These are phyloP conservation scores for Emergomyces orientalis DNA, from an alignment of 2,329 filamentous ascomycete species.

Conservation along the genomic window DNA sequence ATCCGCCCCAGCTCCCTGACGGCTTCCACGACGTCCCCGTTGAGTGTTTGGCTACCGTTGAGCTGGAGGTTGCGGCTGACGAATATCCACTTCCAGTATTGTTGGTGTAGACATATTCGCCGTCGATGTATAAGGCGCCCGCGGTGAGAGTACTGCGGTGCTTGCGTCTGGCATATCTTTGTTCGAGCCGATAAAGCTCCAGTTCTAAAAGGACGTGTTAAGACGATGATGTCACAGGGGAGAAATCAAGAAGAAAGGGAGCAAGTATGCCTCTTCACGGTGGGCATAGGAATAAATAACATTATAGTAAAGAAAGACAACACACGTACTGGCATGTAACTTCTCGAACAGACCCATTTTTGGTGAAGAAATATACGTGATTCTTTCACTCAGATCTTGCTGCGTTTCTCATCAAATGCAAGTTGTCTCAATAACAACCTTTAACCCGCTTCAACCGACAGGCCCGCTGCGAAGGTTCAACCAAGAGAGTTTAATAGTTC, in stretches of 20 bases:
- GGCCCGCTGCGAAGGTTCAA: not conserved
- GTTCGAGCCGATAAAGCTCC: constrained; percentile 89
- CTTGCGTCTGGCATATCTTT: constrained; percentile 86
- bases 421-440: not conserved
- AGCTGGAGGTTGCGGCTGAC: constrained; percentile 27
- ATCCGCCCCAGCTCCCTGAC: constrained; percentile 1
- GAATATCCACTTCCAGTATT: constrained; percentile 15
- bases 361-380: not conserved
- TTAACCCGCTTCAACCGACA: not conserved
- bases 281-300: not conserved
- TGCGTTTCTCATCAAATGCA: not conserved
- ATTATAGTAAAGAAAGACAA: not conserved
- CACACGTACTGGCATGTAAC: constrained; percentile 41
- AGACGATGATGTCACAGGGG: constrained; percentile 29
- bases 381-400: not conserved
- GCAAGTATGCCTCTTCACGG: not conserved
- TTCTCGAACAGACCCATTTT: constrained; percentile 44
- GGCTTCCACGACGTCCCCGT: constrained; percentile 19
- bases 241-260: not conserved
- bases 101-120: constrained; percentile 74
- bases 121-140: constrained; percentile 85
- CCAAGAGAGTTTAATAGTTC: not conserved
- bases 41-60: constrained; percentile 33
- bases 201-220: constrained; percentile 43
- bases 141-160: constrained; percentile 83